A percentile compares a stretch with the other conserved stretches of the same genome.
phyloP scores from a whole-genome alignment of 2,329 filamentous ascomycete genomes.

The Sphaerulina vaccinii region DNA sequence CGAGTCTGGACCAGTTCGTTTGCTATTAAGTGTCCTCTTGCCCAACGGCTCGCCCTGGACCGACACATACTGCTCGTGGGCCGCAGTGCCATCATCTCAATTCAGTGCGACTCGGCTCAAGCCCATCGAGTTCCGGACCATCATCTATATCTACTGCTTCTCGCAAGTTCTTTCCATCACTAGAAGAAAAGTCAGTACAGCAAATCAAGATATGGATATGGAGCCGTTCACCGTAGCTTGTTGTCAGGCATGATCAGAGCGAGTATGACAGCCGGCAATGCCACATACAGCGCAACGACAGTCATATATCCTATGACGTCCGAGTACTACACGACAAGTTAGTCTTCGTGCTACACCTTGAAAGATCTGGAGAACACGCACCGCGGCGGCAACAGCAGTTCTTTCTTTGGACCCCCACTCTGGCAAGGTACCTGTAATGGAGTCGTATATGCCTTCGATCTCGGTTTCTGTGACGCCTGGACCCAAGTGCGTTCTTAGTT shows the following conservation, averaged over 20 bases:
- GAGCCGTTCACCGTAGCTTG: slow-evolving; percentile 10
- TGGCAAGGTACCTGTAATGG: slow-evolving; percentile 46
- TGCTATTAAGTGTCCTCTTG: no score
- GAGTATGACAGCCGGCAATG: slow-evolving; percentile 15
- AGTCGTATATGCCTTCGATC: slow-evolving; percentile 46
- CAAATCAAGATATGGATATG: background rate
- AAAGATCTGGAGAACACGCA: slow-evolving; percentile 8
- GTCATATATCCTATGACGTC: slow-evolving; percentile 28
- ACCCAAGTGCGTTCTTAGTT: slow-evolving; percentile 42
- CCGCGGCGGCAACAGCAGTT: slow-evolving; percentile 41
- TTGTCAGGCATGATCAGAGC: slow-evolving; percentile 22
- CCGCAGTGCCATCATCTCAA: no score
- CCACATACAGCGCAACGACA: slow-evolving; percentile 16
- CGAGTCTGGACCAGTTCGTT: no score
- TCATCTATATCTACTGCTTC: background rate
- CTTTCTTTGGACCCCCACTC: slow-evolving; percentile 44
- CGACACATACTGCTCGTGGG: no score
- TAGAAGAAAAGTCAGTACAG: background rate
- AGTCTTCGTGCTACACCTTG: slow-evolving; percentile 9
- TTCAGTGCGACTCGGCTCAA: background rate
- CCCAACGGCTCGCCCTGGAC: no score
- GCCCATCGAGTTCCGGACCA: background rate
- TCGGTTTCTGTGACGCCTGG: slow-evolving; percentile 30
- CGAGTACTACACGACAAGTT: slow-evolving; percentile 19
- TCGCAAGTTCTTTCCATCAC: slow-evolving; percentile 13